phyloP scores from a whole-genome alignment of 495 filamentous ascomycete genomes.

The Aspergillus cavernicola region DNA sequence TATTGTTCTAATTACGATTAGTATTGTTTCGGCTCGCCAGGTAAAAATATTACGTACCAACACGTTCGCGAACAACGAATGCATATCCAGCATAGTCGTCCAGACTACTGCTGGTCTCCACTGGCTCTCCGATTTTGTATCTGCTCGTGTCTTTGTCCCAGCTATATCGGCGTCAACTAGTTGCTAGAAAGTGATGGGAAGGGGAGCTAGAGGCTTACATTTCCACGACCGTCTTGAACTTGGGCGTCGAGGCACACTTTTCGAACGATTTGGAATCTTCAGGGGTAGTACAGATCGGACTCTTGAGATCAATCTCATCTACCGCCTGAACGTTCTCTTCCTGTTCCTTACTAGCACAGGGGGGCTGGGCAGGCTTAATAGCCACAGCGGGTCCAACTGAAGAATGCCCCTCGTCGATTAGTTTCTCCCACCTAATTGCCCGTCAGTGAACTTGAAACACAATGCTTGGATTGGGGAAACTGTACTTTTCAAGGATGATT shows the following conservation, averaged over 20 bases:
- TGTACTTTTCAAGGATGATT: not conserved
- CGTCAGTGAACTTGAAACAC: not conserved
- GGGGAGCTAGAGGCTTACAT: slow-evolving; percentile 14
- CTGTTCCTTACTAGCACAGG: not conserved
- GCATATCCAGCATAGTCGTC: not conserved
- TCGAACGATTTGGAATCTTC: slow-evolving; percentile 24
- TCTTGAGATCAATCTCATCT: slow-evolving; percentile 17
- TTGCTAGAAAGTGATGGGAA: slow-evolving; percentile 8
- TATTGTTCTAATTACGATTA: not conserved
- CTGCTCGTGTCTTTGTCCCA: slow-evolving; percentile 26
- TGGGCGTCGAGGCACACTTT: slow-evolving; percentile 19
- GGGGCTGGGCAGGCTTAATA: not conserved
- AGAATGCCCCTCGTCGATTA: not conserved
- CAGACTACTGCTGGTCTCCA: not conserved
- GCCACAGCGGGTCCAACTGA: not conserved
- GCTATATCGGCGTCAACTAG: slow-evolving; percentile 18
- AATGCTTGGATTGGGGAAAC: not conserved
- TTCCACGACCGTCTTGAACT: slow-evolving; percentile 23
- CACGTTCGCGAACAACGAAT: not conserved
- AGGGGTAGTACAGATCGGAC: slow-evolving; percentile 22
- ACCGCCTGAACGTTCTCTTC: slow-evolving; percentile 10
- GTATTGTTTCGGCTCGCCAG: not conserved
- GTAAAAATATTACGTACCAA: not conserved
- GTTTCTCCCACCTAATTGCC: not conserved
- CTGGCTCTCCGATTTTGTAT: slow-evolving; percentile 20